Evolutionary conservation across 345 rosid genomes (phyloP).

Genomic region (Linum lewisii): DNA sequence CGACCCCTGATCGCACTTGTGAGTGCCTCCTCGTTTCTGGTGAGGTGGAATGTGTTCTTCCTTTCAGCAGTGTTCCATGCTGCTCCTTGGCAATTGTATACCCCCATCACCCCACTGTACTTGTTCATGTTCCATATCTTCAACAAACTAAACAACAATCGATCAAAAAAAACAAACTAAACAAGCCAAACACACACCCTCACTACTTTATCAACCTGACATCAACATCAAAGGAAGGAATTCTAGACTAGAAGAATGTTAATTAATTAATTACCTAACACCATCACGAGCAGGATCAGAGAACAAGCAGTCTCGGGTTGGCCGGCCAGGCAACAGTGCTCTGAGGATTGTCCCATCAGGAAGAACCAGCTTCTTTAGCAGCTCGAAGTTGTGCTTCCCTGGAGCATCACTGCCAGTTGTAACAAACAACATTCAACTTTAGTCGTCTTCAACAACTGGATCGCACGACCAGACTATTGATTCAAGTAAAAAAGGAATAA

Average conservation of each 20-base stretch:
- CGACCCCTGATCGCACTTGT: slow-evolving; percentile 50
- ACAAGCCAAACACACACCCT: no score
- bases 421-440: no score
- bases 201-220: neutral
- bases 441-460: no score
- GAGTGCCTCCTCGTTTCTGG: slow-evolving; percentile 33
- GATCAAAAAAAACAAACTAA: slow-evolving; percentile 10
- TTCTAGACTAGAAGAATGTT: neutral
- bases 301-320: slow-evolving; percentile 79
- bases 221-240: neutral
- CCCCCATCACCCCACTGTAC: slow-evolving; percentile 77
- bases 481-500: no score
- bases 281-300: slow-evolving; percentile 86
- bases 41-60: slow-evolving; percentile 68
- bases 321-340: slow-evolving; percentile 79
- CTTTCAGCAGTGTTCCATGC: slow-evolving; percentile 70
- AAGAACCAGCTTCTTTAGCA: slow-evolving; percentile 65
- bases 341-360: slow-evolving; percentile 92
- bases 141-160: slow-evolving; percentile 82
- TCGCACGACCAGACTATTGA: no score
- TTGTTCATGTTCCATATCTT: slow-evolving; percentile 99
- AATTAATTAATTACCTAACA: slow-evolving; percentile 32
- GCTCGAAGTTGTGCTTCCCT: slow-evolving; percentile 74
- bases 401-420: slow-evolving; percentile 99
- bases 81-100: slow-evolving; percentile 97